These are phyloP conservation scores for Penicillium paneum DNA, from an alignment of 2,329 filamentous ascomycete species.

Conservation along the genomic window DNA sequence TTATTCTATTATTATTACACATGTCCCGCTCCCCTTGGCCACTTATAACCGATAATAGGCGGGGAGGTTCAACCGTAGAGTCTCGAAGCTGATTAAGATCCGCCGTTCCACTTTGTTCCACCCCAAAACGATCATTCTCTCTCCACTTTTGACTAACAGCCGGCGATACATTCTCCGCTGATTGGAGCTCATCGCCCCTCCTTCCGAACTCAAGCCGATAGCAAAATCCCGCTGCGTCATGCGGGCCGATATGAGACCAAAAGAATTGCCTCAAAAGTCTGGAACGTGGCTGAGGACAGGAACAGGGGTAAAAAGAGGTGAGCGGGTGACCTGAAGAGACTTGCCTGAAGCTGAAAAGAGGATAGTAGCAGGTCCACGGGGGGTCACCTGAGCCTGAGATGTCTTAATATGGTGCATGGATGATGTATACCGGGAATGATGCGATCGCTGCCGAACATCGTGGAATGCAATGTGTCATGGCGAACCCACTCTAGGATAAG, in stretches of 20 bases:
- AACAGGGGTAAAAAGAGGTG: conserved; percentile 5
- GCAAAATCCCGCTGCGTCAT: conserved; percentile 28
- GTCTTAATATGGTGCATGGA: background rate
- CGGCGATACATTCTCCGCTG: conserved; percentile 15
- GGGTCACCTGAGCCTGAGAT: conserved; percentile 9
- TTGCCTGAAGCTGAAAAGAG: background rate
- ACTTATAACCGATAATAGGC: conserved; percentile 26
- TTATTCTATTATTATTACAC: conserved; percentile 1
- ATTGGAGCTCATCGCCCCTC: conserved; percentile 23
- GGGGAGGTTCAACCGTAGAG: conserved; percentile 4
- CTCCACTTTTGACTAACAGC: conserved; percentile 22
- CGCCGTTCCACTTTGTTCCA: conserved; percentile 9
- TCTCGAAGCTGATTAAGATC: conserved; percentile 20
- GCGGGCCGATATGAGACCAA: conserved; percentile 19
- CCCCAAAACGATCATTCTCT: conserved; percentile 15
- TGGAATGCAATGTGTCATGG: conserved; percentile 27
- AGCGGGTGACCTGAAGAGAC: conserved; percentile 2
- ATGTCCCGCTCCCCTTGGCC: conserved; percentile 2
- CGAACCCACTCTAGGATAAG: background rate
- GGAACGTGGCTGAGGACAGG: conserved; percentile 12
- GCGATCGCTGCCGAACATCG: conserved; percentile 17
- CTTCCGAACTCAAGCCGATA: conserved; percentile 19
- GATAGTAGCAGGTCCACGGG: background rate
- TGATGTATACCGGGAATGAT: conserved; percentile 10
- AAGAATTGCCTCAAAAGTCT: conserved; percentile 25